Evolutionary conservation across 1,139 yeast species (phyloP).

Genomic region (Magnusiomyces tetraspermus): DNA sequence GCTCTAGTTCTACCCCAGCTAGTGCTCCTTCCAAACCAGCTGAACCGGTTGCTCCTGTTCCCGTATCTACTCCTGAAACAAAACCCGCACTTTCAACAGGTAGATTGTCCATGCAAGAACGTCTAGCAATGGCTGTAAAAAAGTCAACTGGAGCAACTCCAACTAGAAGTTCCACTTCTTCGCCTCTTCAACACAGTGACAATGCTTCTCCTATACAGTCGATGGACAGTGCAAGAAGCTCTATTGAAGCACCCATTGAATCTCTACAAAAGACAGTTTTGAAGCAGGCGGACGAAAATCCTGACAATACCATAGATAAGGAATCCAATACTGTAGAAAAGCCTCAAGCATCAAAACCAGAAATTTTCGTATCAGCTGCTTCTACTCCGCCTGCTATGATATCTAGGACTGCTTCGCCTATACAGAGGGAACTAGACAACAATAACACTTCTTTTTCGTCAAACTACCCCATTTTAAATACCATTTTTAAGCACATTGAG

Average conservation of each 20-base stretch:
- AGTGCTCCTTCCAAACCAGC: not conserved
- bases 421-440: not conserved
- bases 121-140: conserved; percentile 67
- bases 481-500: not conserved
- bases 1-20: too few relatives aligned
- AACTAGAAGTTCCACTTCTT: not conserved
- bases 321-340: not conserved
- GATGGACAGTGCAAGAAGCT: conserved; percentile 5
- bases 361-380: not conserved
- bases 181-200: conserved; percentile 3
- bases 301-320: not conserved
- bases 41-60: conserved; percentile 6
- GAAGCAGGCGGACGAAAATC: not conserved
- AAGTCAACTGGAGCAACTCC: conserved; percentile 2
- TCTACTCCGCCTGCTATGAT: not conserved
- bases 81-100: conserved; percentile 26
- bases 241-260: not conserved
- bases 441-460: not conserved
- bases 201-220: conserved; percentile 9
- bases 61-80: conserved; percentile 5
- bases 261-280: not conserved
- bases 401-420: not conserved
- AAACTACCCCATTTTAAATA: not conserved
- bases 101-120: conserved; percentile 63
- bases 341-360: not conserved